phyloP scores from a whole-genome alignment of 1,284 basidiomycete species.

The Moesziomyces sp. region DNA sequence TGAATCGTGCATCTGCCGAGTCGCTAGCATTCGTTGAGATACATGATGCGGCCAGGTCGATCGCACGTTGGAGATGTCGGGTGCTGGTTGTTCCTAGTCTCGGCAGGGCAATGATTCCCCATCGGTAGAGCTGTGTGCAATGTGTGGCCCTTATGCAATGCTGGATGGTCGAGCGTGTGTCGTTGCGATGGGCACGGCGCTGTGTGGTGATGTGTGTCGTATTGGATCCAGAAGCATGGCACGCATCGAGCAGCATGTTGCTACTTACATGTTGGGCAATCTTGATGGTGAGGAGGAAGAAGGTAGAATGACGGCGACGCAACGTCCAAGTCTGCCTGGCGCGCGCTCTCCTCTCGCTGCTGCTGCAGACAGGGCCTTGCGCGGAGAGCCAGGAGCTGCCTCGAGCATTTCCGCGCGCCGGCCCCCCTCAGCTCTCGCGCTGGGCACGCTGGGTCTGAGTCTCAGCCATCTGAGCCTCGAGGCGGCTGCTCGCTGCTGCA shows the following conservation, averaged over 20 bases:
- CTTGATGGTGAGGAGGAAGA: constrained; percentile 69
- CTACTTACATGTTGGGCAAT: constrained; percentile 63
- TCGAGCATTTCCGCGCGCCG: not conserved
- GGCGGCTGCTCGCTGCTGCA: too few relatives aligned
- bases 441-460: too few relatives aligned
- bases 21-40: too few relatives aligned
- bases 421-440: too few relatives aligned
- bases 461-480: too few relatives aligned
- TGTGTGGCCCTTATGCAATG: too few relatives aligned
- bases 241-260: constrained; percentile 18
- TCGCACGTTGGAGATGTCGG: too few relatives aligned
- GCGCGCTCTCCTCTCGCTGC: not conserved
- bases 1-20: too few relatives aligned
- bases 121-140: too few relatives aligned
- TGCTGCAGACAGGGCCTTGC: not conserved
- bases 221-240: constrained; percentile 27
- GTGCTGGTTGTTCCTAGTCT: too few relatives aligned
- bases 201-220: constrained; percentile 9
- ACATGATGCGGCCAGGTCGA: too few relatives aligned
- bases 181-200: not conserved
- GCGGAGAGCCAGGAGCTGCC: not conserved
- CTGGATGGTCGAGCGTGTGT: not conserved
- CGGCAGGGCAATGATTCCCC: too few relatives aligned
- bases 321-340: constrained; percentile 21
- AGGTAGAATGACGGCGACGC: constrained; percentile 20